These are phyloP conservation scores for Lepidium sativum DNA, from an alignment of 345 rosid species.

Conservation along the genomic window DNA sequence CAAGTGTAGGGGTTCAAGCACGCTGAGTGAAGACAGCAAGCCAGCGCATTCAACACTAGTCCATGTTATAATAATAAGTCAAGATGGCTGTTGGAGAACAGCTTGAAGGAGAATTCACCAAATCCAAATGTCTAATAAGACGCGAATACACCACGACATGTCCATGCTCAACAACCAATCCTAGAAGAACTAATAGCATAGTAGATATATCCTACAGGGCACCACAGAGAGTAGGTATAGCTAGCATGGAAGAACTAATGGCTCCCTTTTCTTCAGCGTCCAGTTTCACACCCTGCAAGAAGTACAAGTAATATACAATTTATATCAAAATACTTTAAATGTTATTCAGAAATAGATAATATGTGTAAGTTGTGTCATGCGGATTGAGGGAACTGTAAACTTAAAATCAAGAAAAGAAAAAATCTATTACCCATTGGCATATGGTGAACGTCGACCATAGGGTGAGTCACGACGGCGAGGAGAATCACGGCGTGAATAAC, in stretches of 20 bases:
- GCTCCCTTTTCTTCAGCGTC: conserved; percentile 21
- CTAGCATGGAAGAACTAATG: not conserved
- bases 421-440: conserved; percentile 51
- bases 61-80: conserved; percentile 11
- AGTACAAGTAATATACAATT: conserved; percentile 1
- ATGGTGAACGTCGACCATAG: conserved; percentile 52
- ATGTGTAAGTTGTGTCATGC: not conserved
- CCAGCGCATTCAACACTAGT: not conserved
- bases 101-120: conserved; percentile 42
- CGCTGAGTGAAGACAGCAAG: conserved; percentile 37
- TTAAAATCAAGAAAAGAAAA: not conserved
- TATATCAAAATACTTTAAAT: not conserved
- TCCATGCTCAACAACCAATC: conserved; percentile 32
- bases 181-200: conserved; percentile 32
- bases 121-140: conserved; percentile 39
- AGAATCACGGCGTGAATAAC: conserved; percentile 45
- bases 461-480: conserved; percentile 54
- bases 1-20: conserved; percentile 30
- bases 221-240: not conserved
- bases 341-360: not conserved
- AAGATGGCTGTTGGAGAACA: conserved; percentile 29
- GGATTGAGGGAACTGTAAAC: not conserved
- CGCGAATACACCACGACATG: conserved; percentile 33
- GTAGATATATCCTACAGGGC: conserved; percentile 6
- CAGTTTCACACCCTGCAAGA: conserved; percentile 54